phyloP scores from a whole-genome alignment of 805 yeast genomes.

The Kodamaea jinghongensis region DNA sequence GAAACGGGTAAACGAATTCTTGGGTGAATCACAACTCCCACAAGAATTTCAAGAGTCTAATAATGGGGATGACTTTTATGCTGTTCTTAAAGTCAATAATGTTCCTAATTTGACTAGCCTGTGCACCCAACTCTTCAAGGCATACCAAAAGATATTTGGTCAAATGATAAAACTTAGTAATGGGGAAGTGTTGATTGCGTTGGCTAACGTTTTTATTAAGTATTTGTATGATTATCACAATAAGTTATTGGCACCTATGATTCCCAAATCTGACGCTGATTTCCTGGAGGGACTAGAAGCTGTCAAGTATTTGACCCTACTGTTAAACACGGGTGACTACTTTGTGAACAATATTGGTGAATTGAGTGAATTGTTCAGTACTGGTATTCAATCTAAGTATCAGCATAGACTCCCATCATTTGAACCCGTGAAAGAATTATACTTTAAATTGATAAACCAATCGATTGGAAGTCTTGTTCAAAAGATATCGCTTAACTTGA shows the following conservation, averaged over 20 bases:
- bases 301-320: slow-evolving; percentile 61
- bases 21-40: slow-evolving; percentile 55
- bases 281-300: slow-evolving; percentile 52
- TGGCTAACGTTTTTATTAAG: slow-evolving; percentile 60
- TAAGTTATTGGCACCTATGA: slow-evolving; percentile 31
- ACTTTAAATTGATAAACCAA: slow-evolving; percentile 54
- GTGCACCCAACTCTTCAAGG: slow-evolving; percentile 80
- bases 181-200: slow-evolving; percentile 48
- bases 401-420: slow-evolving; percentile 46
- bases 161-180: slow-evolving; percentile 50
- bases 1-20: slow-evolving; percentile 61
- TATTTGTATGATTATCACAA: slow-evolving; percentile 52
- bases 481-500: slow-evolving; percentile 59
- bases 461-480: slow-evolving; percentile 54
- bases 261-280: slow-evolving; percentile 47
- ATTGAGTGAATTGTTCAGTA: slow-evolving; percentile 58
- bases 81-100: slow-evolving; percentile 42
- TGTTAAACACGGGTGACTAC: slow-evolving; percentile 87
- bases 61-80: slow-evolving; percentile 27
- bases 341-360: slow-evolving; percentile 77
- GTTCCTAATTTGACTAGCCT: slow-evolving; percentile 74
- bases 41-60: slow-evolving; percentile 25
- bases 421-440: slow-evolving; percentile 54
- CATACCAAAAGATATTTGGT: slow-evolving; percentile 67
- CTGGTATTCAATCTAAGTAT: slow-evolving; percentile 34